These are phyloP conservation scores for Venustampulla echinocandica DNA, from an alignment of 495 filamentous ascomycete species.

Conservation along the genomic window DNA sequence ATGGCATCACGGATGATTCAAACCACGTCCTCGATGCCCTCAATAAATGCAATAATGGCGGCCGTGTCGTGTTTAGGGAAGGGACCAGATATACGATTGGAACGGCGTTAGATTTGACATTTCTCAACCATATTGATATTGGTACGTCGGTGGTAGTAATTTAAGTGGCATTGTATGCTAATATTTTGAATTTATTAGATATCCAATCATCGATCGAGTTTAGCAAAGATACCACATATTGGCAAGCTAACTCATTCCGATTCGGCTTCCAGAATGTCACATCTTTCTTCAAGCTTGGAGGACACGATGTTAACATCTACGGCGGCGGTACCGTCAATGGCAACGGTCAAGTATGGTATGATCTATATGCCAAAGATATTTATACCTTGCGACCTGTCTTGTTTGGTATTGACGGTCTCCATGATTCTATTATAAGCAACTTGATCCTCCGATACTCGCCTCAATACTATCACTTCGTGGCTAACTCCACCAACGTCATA, in stretches of 20 bases:
- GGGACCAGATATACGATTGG: slow-evolving; percentile 51
- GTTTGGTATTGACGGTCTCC: slow-evolving; percentile 52
- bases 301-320: slow-evolving; percentile 60
- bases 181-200: slow-evolving; percentile 15
- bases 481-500: slow-evolving; percentile 57
- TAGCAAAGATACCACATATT: slow-evolving; percentile 58
- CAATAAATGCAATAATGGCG: slow-evolving; percentile 57
- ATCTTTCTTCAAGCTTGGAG: slow-evolving; percentile 62
- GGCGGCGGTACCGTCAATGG: slow-evolving; percentile 54
- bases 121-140: slow-evolving; percentile 55
- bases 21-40: slow-evolving; percentile 47
- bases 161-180: neutral
- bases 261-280: slow-evolving; percentile 57
- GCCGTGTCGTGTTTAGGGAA: slow-evolving; percentile 51
- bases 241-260: slow-evolving; percentile 52
- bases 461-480: slow-evolving; percentile 60
- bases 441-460: slow-evolving; percentile 56
- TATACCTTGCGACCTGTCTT: slow-evolving; percentile 53
- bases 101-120: slow-evolving; percentile 56
- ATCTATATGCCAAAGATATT: slow-evolving; percentile 45
- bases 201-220: slow-evolving; percentile 51
- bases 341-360: slow-evolving; percentile 66
- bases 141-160: slow-evolving; percentile 7
- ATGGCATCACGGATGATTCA: slow-evolving; percentile 49
- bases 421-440: slow-evolving; percentile 51